A percentile compares a stretch with the other conserved stretches of the same genome.
Evolutionary conservation across 2,329 filamentous ascomycete genomes (phyloP).

Genomic region (Xylaria digitata): DNA sequence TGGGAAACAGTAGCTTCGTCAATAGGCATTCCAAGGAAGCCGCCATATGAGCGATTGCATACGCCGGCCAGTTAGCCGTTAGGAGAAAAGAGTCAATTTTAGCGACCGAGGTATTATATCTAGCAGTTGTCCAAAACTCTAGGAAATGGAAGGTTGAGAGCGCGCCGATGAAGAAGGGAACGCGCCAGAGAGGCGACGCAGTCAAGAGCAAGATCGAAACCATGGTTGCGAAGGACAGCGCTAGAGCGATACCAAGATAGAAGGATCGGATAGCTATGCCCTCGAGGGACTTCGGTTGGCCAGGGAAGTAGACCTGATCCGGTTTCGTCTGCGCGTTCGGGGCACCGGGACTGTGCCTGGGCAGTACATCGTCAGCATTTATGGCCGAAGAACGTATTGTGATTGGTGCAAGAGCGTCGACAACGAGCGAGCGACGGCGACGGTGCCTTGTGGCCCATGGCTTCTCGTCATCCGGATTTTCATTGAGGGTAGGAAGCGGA

Average conservation of each 20-base stretch:
- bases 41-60: constrained; percentile 82
- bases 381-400: constrained; percentile 16
- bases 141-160: constrained; percentile 92
- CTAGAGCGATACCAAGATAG: constrained; percentile 61
- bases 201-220: constrained; percentile 52
- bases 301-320: constrained; percentile 56
- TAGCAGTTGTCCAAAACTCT: constrained; percentile 91
- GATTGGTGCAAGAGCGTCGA: constrained; percentile 22
- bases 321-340: constrained; percentile 47
- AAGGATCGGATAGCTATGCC: constrained; percentile 70
- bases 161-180: constrained; percentile 73
- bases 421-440: constrained; percentile 37
- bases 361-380: constrained; percentile 47
- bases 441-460: constrained; percentile 47
- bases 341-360: constrained; percentile 50
- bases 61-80: constrained; percentile 83
- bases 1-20: constrained; percentile 67
- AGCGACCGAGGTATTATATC: constrained; percentile 81
- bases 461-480: constrained; percentile 43
- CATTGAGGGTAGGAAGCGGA: constrained; percentile 36
- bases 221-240: constrained; percentile 52
- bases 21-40: constrained; percentile 79
- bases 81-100: constrained; percentile 83
- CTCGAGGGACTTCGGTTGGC: constrained; percentile 66
- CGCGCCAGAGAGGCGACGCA: constrained; percentile 66